A percentile compares a stretch with the other conserved stretches of the same genome.
Evolutionary conservation across 2,329 filamentous ascomycete species (phyloP).

Genomic region (Phoma sp.): DNA sequence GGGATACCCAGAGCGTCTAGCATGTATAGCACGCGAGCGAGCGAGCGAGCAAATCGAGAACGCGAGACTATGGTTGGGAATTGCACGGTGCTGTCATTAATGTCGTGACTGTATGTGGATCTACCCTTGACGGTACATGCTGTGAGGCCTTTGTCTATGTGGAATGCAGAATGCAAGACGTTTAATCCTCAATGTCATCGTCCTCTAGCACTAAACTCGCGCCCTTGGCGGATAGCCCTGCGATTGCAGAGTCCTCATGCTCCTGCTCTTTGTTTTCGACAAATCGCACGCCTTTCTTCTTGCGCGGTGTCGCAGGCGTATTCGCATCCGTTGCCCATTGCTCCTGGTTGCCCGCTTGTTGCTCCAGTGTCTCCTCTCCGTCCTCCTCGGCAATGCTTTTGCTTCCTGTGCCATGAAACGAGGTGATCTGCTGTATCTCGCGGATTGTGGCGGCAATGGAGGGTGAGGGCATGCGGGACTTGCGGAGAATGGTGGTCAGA

Average conservation of each 20-base stretch:
- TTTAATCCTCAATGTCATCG: constrained; percentile 56
- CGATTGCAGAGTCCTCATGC: constrained; percentile 31
- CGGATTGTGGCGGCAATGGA: constrained; percentile 48
- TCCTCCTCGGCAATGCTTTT: constrained; percentile 43
- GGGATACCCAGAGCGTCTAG: constrained; percentile 17
- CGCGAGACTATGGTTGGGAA: too few species aligned
- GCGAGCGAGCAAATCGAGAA: not conserved
- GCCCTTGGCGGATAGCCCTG: constrained; percentile 30
- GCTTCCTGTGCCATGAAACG: constrained; percentile 56
- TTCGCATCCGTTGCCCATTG: constrained; percentile 54
- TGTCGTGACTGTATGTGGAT: too few species aligned
- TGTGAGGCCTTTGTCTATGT: not conserved
- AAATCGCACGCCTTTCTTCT: constrained; percentile 15
- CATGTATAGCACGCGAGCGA: not conserved
- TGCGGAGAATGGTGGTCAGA: constrained; percentile 68
- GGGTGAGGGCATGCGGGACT: constrained; percentile 36
- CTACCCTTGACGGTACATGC: not conserved
- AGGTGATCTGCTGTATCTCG: constrained; percentile 72
- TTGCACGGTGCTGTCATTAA: too few species aligned
- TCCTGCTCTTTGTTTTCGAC: constrained; percentile 3
- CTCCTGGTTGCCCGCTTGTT: constrained; percentile 38
- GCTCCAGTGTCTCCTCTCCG: constrained; percentile 18
- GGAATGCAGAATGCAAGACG: not conserved
- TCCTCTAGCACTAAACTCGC: constrained; percentile 53
- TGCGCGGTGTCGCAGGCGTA: constrained; percentile 29